Conservation (phyloP, 2,329 filamentous ascomycete species). For the Fusarium heterosporum region DNA sequence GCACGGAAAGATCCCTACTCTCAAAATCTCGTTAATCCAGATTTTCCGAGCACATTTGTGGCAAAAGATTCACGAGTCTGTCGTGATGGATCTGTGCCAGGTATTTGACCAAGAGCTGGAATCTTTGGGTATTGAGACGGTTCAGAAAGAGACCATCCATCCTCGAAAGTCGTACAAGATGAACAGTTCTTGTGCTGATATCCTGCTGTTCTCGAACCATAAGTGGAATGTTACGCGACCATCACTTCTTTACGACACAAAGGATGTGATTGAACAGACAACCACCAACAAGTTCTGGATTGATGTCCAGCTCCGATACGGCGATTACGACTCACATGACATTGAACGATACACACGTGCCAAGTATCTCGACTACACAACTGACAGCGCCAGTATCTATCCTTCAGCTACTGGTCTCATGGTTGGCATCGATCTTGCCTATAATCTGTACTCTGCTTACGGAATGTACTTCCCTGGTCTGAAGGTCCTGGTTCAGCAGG, state of each 20-base stretch:
- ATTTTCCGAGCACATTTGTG: slow-evolving; percentile 99
- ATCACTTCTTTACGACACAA: slow-evolving; percentile 93
- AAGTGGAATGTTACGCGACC: slow-evolving; percentile 99
- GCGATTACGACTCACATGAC: slow-evolving; percentile 98
- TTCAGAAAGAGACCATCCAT: slow-evolving; percentile 99
- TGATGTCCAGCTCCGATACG: slow-evolving; percentile 95
- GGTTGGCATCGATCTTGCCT: slow-evolving; percentile 97
- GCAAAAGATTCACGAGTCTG: slow-evolving; percentile 99
- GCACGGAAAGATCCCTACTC: slow-evolving; percentile 97
- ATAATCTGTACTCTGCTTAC: slow-evolving; percentile 98
- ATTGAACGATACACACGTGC: slow-evolving; percentile 97
- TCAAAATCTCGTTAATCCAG: slow-evolving; percentile 98
- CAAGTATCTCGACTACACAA: slow-evolving; percentile 99
- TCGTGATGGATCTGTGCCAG: slow-evolving; percentile 98
- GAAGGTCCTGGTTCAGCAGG: slow-evolving; percentile 94
- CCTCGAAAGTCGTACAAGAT: slow-evolving; percentile 99
- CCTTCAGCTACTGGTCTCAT: slow-evolving; percentile 96
- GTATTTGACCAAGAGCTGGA: slow-evolving; percentile 98
- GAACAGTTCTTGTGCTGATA: slow-evolving; percentile 99
- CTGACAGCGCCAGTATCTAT: slow-evolving; percentile 98
- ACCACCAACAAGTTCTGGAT: slow-evolving; percentile 99
- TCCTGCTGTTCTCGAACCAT: slow-evolving; percentile 94
- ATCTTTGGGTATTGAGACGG: slow-evolving; percentile 93
- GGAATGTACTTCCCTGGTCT: slow-evolving; percentile 98
- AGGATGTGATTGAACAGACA: slow-evolving; percentile 92